These are phyloP conservation scores for Bipolaris zeicola DNA, from an alignment of 2,329 filamentous ascomycete genomes.

Conservation along the genomic window DNA sequence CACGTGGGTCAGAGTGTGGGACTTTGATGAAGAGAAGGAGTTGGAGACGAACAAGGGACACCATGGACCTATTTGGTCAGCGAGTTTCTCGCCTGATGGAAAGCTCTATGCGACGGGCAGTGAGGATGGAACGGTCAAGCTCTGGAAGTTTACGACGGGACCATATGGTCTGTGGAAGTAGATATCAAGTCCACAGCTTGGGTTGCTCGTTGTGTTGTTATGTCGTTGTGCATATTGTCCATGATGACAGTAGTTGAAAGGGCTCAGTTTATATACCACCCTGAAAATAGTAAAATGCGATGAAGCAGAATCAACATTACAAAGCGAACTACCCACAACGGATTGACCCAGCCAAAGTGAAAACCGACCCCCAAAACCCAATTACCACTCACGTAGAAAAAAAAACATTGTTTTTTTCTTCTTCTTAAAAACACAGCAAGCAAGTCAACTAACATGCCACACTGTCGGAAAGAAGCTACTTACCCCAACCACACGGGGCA, in stretches of 20 bases:
- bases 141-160: slow-evolving; percentile 73
- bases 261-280: background rate
- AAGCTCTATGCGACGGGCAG: slow-evolving; percentile 96
- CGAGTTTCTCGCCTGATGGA: slow-evolving; percentile 91
- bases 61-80: slow-evolving; percentile 96
- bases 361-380: background rate
- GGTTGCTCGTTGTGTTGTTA: background rate
- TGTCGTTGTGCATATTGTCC: background rate
- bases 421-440: background rate
- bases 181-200: background rate
- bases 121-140: slow-evolving; percentile 96
- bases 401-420: background rate
- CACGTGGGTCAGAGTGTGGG: slow-evolving; percentile 95
- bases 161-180: slow-evolving; percentile 70
- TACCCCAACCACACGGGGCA: slow-evolving; percentile 2
- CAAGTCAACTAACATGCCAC: background rate
- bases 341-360: background rate
- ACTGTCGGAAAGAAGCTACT: background rate
- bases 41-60: slow-evolving; percentile 95
- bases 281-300: slow-evolving; percentile 5
- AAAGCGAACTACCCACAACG: background rate
- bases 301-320: background rate
- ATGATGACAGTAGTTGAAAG: background rate
- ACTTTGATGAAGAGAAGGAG: slow-evolving; percentile 82
- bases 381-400: background rate